phyloP scores from a whole-genome alignment of 495 filamentous ascomycete species.

The Cetradonia linearis region DNA sequence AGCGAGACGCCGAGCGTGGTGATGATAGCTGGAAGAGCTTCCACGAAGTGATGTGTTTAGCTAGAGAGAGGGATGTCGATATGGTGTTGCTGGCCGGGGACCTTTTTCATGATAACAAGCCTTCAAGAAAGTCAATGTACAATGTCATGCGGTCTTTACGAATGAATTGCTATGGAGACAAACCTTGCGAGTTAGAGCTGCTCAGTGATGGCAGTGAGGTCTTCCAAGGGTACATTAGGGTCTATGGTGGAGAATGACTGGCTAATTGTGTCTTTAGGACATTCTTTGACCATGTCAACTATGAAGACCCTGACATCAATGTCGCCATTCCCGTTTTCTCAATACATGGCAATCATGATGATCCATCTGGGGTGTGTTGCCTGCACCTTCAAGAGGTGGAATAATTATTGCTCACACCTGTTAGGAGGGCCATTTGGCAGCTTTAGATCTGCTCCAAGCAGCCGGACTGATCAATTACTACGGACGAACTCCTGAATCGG shows the following conservation, averaged over 20 bases:
- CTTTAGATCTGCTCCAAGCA: conserved; percentile 82
- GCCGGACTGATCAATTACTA: conserved; percentile 94
- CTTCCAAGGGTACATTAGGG: conserved; percentile 50
- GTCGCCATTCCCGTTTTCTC: conserved; percentile 96
- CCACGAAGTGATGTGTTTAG: conserved; percentile 88
- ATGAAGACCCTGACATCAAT: conserved; percentile 95
- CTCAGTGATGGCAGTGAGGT: conserved; percentile 84
- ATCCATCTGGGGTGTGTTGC: conserved; percentile 61
- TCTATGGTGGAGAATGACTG: neutral
- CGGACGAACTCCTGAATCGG: conserved; percentile 78
- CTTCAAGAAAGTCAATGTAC: conserved; percentile 92
- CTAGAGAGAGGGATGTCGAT: conserved; percentile 79
- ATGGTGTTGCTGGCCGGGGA: conserved; percentile 94
- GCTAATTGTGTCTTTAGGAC: conserved; percentile 35
- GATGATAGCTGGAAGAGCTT: conserved; percentile 97
- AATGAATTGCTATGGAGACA: conserved; percentile 88
- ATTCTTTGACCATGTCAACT: conserved; percentile 90
- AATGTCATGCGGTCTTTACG: conserved; percentile 90
- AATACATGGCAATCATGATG: conserved; percentile 98
- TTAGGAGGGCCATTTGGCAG: conserved; percentile 74
- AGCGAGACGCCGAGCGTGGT: conserved; percentile 83
- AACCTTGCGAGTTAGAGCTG: conserved; percentile 91
- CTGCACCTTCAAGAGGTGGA: neutral
- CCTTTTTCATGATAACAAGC: conserved; percentile 97
- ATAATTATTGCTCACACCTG: conserved; percentile 19